phyloP scores from a whole-genome alignment of 805 yeast genomes.

The Hanseniaspora thailandica region DNA sequence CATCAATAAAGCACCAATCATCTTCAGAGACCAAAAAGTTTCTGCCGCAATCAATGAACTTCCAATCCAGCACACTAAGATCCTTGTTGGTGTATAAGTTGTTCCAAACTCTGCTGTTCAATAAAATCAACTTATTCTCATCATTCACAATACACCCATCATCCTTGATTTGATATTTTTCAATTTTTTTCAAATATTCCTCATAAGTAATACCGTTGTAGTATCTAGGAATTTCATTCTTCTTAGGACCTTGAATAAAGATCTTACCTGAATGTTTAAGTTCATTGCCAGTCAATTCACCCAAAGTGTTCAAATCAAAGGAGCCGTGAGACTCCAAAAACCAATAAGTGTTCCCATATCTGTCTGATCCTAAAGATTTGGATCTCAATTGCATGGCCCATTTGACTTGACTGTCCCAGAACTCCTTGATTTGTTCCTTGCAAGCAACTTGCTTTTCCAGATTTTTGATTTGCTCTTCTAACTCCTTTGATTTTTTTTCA shows the following conservation, averaged over 20 bases:
- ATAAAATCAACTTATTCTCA: conserved; percentile 18
- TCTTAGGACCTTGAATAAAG: conserved; percentile 85
- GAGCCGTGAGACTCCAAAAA: conserved; percentile 83
- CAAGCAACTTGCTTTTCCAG: conserved; percentile 20
- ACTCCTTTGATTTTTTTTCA: conserved; percentile 18
- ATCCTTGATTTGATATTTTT: conserved; percentile 16
- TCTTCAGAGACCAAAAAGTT: conserved; percentile 39
- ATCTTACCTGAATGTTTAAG: conserved; percentile 60
- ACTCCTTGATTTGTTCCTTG: conserved; percentile 29
- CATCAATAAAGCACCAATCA: conserved; percentile 66
- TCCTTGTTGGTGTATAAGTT: conserved; percentile 18
- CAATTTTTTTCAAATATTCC: conserved; percentile 25
- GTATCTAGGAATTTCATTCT: conserved; percentile 33
- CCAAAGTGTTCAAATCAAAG: conserved; percentile 38
- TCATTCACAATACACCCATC: conserved; percentile 20
- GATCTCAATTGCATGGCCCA: conserved; percentile 71
- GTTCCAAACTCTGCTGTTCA: conserved; percentile 18
- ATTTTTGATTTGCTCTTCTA: conserved; percentile 16
- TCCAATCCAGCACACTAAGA: conserved; percentile 38
- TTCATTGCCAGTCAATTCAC: conserved; percentile 24
- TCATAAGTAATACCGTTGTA: conserved; percentile 26
- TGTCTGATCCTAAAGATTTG: conserved; percentile 65
- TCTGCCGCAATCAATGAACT: conserved; percentile 55
- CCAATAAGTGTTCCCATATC: conserved; percentile 81
- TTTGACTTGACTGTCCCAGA: conserved; percentile 48